These are phyloP conservation scores for Rosa hybrid DNA, from an alignment of 331 rosid genomes.

Conservation along the genomic window DNA sequence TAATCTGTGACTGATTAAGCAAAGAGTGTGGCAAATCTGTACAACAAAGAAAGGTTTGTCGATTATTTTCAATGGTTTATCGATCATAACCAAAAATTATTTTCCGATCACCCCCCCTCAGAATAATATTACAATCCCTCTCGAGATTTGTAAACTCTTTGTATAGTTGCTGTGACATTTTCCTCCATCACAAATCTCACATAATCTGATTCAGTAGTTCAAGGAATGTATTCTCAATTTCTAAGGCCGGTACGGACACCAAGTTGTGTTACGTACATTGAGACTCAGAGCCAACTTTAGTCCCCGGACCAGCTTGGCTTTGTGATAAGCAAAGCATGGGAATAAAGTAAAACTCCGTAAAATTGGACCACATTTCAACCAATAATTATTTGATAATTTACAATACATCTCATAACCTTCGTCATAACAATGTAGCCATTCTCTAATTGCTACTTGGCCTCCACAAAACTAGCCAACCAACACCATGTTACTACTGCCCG, in stretches of 20 bases:
- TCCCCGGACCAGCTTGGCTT: not conserved
- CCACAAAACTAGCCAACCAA: constrained; percentile 10
- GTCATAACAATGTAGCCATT: not conserved
- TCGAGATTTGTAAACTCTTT: not conserved
- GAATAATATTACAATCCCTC: not conserved
- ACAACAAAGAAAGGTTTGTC: not conserved
- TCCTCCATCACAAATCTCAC: not conserved
- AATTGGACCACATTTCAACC: not conserved
- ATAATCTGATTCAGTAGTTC: not conserved
- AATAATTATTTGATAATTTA: not conserved
- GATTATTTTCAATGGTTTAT: not conserved
- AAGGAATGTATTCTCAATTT: not conserved
- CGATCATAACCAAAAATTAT: not conserved
- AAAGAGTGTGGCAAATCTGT: not conserved
- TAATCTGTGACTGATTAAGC: not conserved
- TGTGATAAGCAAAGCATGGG: not conserved
- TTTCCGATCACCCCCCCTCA: not conserved
- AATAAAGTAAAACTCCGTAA: constrained; percentile 2
- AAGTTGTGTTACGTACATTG: not conserved
- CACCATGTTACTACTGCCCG: not conserved
- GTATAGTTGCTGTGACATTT: not conserved
- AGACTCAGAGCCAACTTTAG: constrained; percentile 1
- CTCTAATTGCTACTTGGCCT: constrained; percentile 6
- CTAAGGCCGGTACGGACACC: not conserved
- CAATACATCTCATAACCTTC: not conserved